Evolutionary conservation across 164 flowering plant species (phyloP), one percentile per base, ranked within the genome.

Genomic region (Kingdonia uniflora): DNA sequence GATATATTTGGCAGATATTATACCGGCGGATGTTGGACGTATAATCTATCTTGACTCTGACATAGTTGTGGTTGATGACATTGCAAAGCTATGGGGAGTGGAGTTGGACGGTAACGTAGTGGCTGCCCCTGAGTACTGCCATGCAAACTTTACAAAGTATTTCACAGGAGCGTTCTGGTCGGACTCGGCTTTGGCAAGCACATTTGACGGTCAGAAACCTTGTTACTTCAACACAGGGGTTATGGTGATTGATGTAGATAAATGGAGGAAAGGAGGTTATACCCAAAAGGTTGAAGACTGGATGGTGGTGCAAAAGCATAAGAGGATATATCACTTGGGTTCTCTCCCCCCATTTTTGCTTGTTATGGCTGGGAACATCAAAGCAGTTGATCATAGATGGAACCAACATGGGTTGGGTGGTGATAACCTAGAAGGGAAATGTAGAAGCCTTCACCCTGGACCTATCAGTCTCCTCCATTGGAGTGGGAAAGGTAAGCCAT

Each of bases 401-500:
- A 79, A 79, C 51, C 84, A 79, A 50, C 84, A 80, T 58, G 81
- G 84, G 12, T 58, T 79, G 41, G 85, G 81, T 14, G 85, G 85
- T 4, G 82, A 80, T 56, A 80, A 80, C 47, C 49, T 74, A 13
- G 63, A 70, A 58, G 85, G 82, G 0, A 73, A 54, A 47, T 78
- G 81, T 48, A 71, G 86, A 60, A 56, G 29, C 2, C 66, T 80
- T 53, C 86, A 80, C 41, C 86, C 80, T 33, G 82, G 82, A 11
- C 86, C 82, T 5, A 69, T 78, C n/a, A 80, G 85, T 38, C 62
- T 78, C 1, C 74, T 80, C 11, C 85, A 77, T 63, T 80, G 85
- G 82, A 80, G 86, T 54, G 86, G 82, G 2, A 80, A 80, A 48
- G 82, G 81, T 2, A 78, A 80, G 66, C 86, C 82, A 17, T 47